These are phyloP conservation scores for Pseudotsuga menziesii DNA, from an alignment of 75 land plant species.

Conservation along the genomic window DNA sequence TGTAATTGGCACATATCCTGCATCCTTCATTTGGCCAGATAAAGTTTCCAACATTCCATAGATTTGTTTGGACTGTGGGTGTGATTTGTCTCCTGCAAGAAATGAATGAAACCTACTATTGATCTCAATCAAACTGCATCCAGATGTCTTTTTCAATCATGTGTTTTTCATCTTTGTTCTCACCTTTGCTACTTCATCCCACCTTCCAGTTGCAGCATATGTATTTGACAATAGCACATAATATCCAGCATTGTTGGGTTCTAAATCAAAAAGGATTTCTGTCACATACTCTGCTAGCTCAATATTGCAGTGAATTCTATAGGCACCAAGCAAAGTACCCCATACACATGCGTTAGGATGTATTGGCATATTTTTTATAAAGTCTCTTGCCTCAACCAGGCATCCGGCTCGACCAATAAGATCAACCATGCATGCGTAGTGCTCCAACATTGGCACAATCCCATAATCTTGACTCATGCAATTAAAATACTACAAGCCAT, in stretches of 20 bases:
- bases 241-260: not conserved
- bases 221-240: conserved; percentile 8
- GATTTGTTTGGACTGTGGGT: too few relatives aligned
- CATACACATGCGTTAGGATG: conserved; percentile 49
- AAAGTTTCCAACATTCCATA: too few relatives aligned
- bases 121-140: conserved; percentile 8
- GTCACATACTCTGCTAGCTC: conserved; percentile 36
- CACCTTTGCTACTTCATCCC: not conserved
- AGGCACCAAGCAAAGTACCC: conserved; percentile 49
- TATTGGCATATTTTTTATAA: conserved; percentile 49
- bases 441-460: conserved; percentile 42
- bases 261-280: conserved; percentile 24
- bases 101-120: too few relatives aligned
- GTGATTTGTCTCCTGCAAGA: too few relatives aligned
- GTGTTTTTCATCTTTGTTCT: not conserved
- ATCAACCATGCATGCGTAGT: conserved; percentile 67
- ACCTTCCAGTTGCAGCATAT: conserved; percentile 7
- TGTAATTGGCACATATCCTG: too few relatives aligned
- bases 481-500: conserved; percentile 35
- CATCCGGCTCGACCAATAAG: conserved; percentile 49
- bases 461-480: conserved; percentile 31
- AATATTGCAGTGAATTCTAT: conserved; percentile 47
- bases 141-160: not conserved
- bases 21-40: too few relatives aligned
- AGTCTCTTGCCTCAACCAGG: conserved; percentile 25